phyloP scores from a whole-genome alignment of 2,329 filamentous ascomycete genomes.

The Didymella arachidicola region DNA sequence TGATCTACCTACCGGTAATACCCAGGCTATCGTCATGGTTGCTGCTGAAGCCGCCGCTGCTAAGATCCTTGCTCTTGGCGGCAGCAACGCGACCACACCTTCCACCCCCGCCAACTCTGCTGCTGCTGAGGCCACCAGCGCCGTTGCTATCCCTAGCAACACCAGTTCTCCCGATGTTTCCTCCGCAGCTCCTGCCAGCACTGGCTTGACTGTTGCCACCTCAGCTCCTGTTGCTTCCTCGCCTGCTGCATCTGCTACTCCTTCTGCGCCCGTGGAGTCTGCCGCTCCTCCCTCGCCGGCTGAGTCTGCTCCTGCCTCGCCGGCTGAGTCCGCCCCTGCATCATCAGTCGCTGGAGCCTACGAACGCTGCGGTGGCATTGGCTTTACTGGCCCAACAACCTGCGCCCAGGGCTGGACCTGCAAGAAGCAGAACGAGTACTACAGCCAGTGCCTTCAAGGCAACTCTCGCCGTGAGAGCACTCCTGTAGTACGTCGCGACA shows the following conservation, averaged over 20 bases:
- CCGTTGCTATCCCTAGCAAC: slow-evolving; percentile 5
- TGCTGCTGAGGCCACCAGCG: slow-evolving; percentile 16
- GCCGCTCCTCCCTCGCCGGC: slow-evolving; percentile 12
- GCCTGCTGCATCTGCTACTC: slow-evolving; percentile 10
- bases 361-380: slow-evolving; percentile 55
- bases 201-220: slow-evolving; percentile 17
- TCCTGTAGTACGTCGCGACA: slow-evolving; percentile 16
- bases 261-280: slow-evolving; percentile 13
- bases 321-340: slow-evolving; percentile 1
- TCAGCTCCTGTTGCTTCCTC: slow-evolving; percentile 18
- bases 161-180: slow-evolving; percentile 6
- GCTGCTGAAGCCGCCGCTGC: slow-evolving; percentile 68
- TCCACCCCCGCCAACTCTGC: slow-evolving; percentile 4
- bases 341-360: slow-evolving; percentile 33
- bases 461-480: slow-evolving; percentile 10
- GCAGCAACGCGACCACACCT: slow-evolving; percentile 29
- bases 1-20: slow-evolving; percentile 73
- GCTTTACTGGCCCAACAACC: slow-evolving; percentile 50
- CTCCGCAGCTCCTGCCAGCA: slow-evolving; percentile 8
- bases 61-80: slow-evolving; percentile 57
- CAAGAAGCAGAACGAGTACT: slow-evolving; percentile 52
- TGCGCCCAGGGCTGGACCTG: slow-evolving; percentile 53
- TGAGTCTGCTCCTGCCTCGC: slow-evolving; percentile 5
- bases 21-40: slow-evolving; percentile 69
- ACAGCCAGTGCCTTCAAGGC: slow-evolving; percentile 51